Percentiles rank a stretch among this genome's conserved stretches.
Evolutionary conservation across 2,329 filamentous ascomycete genomes (phyloP).

Genomic region (Aspergillus sp.): DNA sequence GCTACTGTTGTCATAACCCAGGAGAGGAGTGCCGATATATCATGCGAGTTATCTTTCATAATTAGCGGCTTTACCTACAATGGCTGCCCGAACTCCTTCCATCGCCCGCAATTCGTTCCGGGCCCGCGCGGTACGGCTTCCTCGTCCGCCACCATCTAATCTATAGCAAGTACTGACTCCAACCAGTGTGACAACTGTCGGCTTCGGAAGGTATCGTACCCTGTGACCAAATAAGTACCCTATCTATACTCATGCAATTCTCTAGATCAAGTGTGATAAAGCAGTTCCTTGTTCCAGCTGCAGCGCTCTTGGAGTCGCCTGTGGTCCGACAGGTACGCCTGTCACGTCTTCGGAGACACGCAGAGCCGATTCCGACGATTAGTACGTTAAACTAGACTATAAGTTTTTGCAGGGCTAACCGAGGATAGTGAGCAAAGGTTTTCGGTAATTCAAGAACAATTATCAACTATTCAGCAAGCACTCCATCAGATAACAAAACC

Average conservation of each 20-base stretch:
- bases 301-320: slow-evolving; percentile 20
- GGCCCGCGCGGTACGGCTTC: slow-evolving; percentile 24
- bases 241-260: not conserved
- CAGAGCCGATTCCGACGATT: slow-evolving; percentile 11
- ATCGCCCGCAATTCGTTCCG: slow-evolving; percentile 24
- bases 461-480: slow-evolving; percentile 20
- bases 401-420: not conserved
- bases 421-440: slow-evolving; percentile 21
- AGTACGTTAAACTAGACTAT: slow-evolving; percentile 14
- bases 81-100: slow-evolving; percentile 14
- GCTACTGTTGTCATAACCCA: not conserved
- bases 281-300: slow-evolving; percentile 26
- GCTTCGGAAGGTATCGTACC: slow-evolving; percentile 25
- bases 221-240: not conserved
- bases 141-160: not conserved
- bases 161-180: not conserved
- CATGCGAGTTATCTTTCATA: not conserved
- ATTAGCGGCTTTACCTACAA: not conserved
- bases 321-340: slow-evolving; percentile 14
- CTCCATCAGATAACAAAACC: slow-evolving; percentile 18
- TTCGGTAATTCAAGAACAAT: slow-evolving; percentile 22
- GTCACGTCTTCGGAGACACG: slow-evolving; percentile 7
- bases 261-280: slow-evolving; percentile 28
- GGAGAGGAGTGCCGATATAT: not conserved
- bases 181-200: slow-evolving; percentile 32